Evolutionary conservation across 768 basidiomycete species (phyloP), one percentile per base, ranked within the genome.

Genomic region (Tricholoma terreum): DNA sequence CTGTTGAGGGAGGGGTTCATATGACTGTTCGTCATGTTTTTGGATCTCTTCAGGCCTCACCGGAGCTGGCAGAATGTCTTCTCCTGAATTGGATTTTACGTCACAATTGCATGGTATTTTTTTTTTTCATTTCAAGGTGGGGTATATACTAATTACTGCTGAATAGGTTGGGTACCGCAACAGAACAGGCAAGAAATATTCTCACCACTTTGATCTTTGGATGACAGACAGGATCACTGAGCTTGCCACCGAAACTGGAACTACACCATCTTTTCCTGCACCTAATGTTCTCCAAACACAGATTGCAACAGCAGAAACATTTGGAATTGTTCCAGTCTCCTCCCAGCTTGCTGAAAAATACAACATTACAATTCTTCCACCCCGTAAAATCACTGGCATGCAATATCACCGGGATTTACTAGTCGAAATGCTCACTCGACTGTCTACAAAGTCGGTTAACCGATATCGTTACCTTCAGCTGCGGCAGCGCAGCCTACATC

Each of bases 1-100:
- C 64, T 42, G 56, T 67, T 54, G 65, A 68, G 60, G 64, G 65
- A 42, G 64, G 52, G 11, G 55, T 62, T 48, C 67, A 68, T 59
- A 61, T 56, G 50, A 58, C 60, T 50, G 52, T 68, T 42, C 38
- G 46, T 15, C 34, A 19, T 2, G 63, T 55, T 30, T 68, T 68
- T 68, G 62, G 49, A 35, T 60, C 67, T 15, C 59, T 68, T 8
- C 55, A 61, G 63, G 65, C 64, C 10, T 63, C 64, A 31, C 53
- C 52, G 33, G 57, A 63, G 31, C 50, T 66, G 27, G 62, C 67
- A 15, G 65, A 63, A 45, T 45, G 22, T 45, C 43, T 45, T 45
- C 43, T 45, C 22, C 43, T 45, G 43, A 45, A 45, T 45, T 45
- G 22, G 43, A 45, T 45, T 45, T 45, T 45, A 24, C 11, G 11